These are phyloP conservation scores for Aspergillus carlsbadensis DNA, from an alignment of 495 filamentous ascomycete genomes.

Conservation along the genomic window DNA sequence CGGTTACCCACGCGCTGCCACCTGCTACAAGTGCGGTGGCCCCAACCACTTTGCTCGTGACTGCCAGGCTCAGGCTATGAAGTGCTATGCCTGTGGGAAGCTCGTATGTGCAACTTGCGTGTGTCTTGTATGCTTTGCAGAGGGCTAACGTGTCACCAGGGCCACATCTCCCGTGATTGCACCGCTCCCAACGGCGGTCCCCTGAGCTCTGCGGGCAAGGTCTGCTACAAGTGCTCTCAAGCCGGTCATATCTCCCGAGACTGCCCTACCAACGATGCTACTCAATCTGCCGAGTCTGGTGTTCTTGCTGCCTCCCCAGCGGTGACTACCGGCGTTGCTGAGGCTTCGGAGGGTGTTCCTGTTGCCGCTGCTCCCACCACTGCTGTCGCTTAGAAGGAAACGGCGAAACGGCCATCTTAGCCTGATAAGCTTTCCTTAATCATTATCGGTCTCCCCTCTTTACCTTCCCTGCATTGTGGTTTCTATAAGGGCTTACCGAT, in stretches of 20 bases:
- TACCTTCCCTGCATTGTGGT: constrained; percentile 22
- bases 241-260: constrained; percentile 95
- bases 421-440: constrained; percentile 23
- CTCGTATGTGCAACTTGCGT: constrained; percentile 44
- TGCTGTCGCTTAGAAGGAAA: constrained; percentile 53
- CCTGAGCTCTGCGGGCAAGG: constrained; percentile 93
- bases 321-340: constrained; percentile 24
- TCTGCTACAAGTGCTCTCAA: constrained; percentile 96
- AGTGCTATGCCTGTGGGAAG: constrained; percentile 99
- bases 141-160: constrained; percentile 34
- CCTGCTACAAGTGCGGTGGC: constrained; percentile 99
- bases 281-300: constrained; percentile 40
- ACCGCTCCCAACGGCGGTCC: constrained; percentile 96
- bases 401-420: constrained; percentile 12
- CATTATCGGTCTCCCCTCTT: constrained; percentile 24
- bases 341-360: constrained; percentile 21
- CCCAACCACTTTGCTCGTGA: constrained; percentile 99
- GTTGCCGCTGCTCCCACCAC: constrained; percentile 51
- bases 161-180: constrained; percentile 97
- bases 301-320: constrained; percentile 35
- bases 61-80: constrained; percentile 99
- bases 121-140: neutral
- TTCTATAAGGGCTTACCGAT: constrained; percentile 32
- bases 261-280: constrained; percentile 66
- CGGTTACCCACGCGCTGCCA: constrained; percentile 73